These are phyloP conservation scores for Agrostemma githago DNA, from an alignment of 148 eudicot species.

Conservation along the genomic window DNA sequence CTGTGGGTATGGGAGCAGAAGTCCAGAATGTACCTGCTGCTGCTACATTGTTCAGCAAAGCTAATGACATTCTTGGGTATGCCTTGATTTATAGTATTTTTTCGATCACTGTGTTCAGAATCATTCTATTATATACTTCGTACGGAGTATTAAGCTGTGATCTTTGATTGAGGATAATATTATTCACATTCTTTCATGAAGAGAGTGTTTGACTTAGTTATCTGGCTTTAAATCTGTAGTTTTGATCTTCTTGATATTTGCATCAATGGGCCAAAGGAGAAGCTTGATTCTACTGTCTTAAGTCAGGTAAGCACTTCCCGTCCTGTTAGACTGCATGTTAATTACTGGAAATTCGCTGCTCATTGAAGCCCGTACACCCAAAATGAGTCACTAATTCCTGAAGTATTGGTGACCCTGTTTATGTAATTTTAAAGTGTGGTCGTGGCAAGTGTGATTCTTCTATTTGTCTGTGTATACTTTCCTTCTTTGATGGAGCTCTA, in stretches of 20 bases:
- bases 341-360: too few species aligned
- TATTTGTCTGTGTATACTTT: too few species aligned
- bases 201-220: background rate
- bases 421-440: too few species aligned
- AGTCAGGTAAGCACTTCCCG: too few species aligned
- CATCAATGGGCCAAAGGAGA: slow-evolving; percentile 85
- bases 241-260: slow-evolving; percentile 86
- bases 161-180: background rate
- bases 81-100: background rate
- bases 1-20: too few species aligned
- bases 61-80: slow-evolving; percentile 88
- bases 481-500: too few species aligned
- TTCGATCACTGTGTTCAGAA: background rate
- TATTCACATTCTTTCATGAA: background rate
- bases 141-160: background rate
- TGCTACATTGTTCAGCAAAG: slow-evolving; percentile 68
- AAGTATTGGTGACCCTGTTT: too few species aligned
- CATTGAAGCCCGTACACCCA: too few species aligned
- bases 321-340: too few species aligned
- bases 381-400: too few species aligned
- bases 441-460: too few species aligned
- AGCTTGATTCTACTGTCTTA: slow-evolving; percentile 91
- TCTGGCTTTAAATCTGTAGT: slow-evolving; percentile 32
- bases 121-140: background rate
- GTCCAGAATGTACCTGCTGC: slow-evolving; percentile 91